These are phyloP conservation scores for Cylindrotheca fusiformis DNA, from an alignment of 108 stramenopile species.

Conservation along the genomic window DNA sequence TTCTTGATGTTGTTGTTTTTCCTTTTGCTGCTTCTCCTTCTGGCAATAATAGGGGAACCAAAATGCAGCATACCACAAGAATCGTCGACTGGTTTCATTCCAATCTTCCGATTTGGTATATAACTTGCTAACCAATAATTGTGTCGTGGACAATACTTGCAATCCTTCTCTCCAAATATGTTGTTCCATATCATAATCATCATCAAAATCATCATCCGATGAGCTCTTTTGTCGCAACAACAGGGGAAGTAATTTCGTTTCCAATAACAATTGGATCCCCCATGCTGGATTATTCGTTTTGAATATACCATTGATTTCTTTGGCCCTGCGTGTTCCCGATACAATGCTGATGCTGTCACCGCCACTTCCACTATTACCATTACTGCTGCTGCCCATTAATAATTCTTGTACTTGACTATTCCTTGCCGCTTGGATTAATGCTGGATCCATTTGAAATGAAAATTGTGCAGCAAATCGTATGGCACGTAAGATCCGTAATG, in stretches of 20 bases:
- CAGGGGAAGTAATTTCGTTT: neutral
- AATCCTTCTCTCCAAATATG: neutral
- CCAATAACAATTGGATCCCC: neutral
- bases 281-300: neutral
- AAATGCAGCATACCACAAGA: neutral
- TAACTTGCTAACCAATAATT: neutral
- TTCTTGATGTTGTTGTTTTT: neutral
- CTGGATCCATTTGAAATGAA: neutral
- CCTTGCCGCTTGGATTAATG: neutral
- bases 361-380: no score
- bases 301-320: neutral
- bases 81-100: neutral
- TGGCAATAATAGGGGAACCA: neutral
- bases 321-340: neutral
- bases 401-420: neutral
- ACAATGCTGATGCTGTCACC: no score
- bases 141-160: neutral
- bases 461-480: conserved; percentile 88
- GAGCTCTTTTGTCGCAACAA: neutral
- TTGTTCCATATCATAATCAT: no score
- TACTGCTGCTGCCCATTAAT: neutral
- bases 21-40: neutral
- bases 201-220: neutral
- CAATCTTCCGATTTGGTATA: neutral
- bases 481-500: conserved; percentile 86